These are phyloP conservation scores for Fonsecaea nubica DNA, from an alignment of 2,329 filamentous ascomycete genomes.

Conservation along the genomic window DNA sequence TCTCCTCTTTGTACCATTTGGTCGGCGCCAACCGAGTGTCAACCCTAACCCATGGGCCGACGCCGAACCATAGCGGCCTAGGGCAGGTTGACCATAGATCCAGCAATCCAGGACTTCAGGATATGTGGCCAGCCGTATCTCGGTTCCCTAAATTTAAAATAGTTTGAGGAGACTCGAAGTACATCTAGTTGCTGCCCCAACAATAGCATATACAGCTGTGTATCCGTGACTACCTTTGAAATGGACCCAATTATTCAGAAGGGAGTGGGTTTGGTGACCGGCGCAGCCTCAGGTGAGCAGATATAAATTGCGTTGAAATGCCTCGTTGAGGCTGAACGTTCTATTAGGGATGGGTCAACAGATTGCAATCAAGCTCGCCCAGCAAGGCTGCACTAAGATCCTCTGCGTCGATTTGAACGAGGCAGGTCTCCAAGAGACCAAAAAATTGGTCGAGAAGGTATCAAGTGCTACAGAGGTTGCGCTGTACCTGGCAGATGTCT, in stretches of 20 bases:
- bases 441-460: background rate
- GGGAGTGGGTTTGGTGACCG: constrained; percentile 5
- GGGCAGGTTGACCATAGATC: no score
- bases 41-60: no score
- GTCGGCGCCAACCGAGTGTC: no score
- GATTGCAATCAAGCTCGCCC: background rate
- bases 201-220: no score
- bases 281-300: constrained; percentile 6
- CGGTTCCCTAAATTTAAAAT: no score
- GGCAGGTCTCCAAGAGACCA: background rate
- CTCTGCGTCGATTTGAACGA: background rate
- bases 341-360: background rate
- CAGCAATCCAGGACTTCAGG: no score
- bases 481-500: background rate
- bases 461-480: background rate
- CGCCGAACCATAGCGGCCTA: no score
- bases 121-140: no score
- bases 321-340: background rate
- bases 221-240: background rate
- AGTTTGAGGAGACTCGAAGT: background rate
- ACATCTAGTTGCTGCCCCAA: no score
- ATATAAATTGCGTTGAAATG: no score
- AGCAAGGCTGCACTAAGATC: constrained; percentile 2
- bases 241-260: background rate
- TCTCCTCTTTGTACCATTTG: no score